A percentile compares a stretch with the other conserved stretches of the same genome.
phyloP scores from a whole-genome alignment of 2,329 filamentous ascomycete genomes.

The Geosmithia flava region DNA sequence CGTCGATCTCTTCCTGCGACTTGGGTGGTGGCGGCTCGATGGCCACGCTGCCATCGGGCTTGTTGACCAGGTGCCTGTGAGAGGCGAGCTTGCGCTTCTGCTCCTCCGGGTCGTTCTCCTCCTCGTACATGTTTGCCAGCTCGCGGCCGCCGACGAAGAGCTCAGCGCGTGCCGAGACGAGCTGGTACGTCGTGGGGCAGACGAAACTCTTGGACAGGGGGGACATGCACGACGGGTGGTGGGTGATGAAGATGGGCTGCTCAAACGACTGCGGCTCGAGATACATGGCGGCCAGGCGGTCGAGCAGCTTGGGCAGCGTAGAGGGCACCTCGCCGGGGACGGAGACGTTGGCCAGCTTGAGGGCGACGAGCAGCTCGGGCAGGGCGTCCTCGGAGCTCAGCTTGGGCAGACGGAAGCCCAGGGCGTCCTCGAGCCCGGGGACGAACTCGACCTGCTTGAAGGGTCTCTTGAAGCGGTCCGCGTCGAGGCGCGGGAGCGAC shows the following conservation, averaged over 20 bases:
- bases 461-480: conserved; percentile 34
- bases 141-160: conserved; percentile 73
- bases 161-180: conserved; percentile 71
- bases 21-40: conserved; percentile 10
- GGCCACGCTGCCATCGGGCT: conserved; percentile 16
- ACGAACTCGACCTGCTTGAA: conserved; percentile 72
- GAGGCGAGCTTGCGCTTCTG: conserved; percentile 72
- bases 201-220: conserved; percentile 80
- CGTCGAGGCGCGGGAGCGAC: conserved; percentile 33
- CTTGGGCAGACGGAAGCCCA: conserved; percentile 54
- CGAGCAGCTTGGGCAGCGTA: conserved; percentile 59
- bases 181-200: conserved; percentile 55
- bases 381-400: conserved; percentile 43
- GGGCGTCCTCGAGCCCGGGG: conserved; percentile 57
- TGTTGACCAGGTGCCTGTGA: conserved; percentile 28
- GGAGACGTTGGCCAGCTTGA: conserved; percentile 46
- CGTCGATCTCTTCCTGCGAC: conserved; percentile 4
- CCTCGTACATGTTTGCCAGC: conserved; percentile 93
- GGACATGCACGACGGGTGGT: conserved; percentile 84
- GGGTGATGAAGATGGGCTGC: conserved; percentile 69
- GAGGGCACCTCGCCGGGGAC: conserved; percentile 51
- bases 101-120: conserved; percentile 85
- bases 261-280: conserved; percentile 63
- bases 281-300: conserved; percentile 63
- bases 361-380: conserved; percentile 37